Percentiles rank a stretch among this genome's conserved stretches.
These are phyloP conservation scores for Kwoniella pini DNA, from an alignment of 768 basidiomycete genomes.

Conservation along the genomic window DNA sequence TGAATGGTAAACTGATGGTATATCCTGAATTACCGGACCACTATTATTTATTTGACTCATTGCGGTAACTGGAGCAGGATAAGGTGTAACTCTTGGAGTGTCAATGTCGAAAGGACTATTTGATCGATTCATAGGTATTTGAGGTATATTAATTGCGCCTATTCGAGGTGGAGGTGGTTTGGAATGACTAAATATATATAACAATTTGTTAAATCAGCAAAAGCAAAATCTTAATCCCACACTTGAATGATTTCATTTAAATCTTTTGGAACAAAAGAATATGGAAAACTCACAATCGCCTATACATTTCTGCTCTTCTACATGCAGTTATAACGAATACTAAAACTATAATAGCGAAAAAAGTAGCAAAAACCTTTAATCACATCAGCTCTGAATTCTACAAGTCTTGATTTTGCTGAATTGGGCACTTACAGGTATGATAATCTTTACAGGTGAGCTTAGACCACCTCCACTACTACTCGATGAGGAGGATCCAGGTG, in stretches of 20 bases:
- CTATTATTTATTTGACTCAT: not conserved
- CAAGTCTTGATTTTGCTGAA: too few relatives aligned
- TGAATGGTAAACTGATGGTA: not conserved
- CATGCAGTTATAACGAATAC: not conserved
- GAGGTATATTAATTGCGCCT: not conserved
- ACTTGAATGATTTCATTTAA: too few relatives aligned
- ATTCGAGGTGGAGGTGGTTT: not conserved
- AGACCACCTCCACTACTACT: not conserved
- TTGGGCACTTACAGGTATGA: constrained; percentile 9
- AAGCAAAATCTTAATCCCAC: too few relatives aligned
- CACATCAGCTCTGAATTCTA: not conserved
- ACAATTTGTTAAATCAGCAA: not conserved
- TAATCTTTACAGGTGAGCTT: not conserved
- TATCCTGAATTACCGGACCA: not conserved
- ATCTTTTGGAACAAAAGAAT: too few relatives aligned
- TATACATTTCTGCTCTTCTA: constrained; percentile 3
- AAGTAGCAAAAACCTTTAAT: constrained; percentile 5
- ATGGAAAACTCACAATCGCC: constrained; percentile 2
- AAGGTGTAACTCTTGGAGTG: not conserved
- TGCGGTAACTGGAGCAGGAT: not conserved
- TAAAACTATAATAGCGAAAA: not conserved
- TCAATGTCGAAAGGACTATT: not conserved
- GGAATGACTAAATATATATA: not conserved
- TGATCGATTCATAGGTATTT: not conserved
- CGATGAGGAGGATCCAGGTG: not conserved